phyloP scores from a whole-genome alignment of 352 stramenopile species.

The Elongisporangium anandrum region DNA sequence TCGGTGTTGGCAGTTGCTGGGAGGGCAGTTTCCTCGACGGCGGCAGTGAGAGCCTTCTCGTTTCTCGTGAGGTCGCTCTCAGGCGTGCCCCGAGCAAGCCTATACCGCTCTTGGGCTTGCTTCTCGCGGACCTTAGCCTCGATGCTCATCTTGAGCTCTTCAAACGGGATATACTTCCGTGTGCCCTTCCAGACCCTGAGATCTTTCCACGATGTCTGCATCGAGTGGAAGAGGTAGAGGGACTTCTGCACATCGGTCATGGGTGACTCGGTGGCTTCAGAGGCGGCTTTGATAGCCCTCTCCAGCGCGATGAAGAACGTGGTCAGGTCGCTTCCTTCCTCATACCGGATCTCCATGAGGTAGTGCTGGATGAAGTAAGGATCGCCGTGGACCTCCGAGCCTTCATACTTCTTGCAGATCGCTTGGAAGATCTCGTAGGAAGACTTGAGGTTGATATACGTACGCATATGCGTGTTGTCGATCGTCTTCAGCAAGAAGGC shows the following conservation, averaged over 20 bases:
- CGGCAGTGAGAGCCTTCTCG: slow-evolving; percentile 6
- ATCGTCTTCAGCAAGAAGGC: slow-evolving; percentile 17
- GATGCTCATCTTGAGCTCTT: slow-evolving; percentile 10
- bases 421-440: slow-evolving; percentile 10
- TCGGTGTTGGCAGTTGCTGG: slow-evolving; percentile 3
- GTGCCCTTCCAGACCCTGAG: slow-evolving; percentile 40
- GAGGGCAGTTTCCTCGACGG: neutral
- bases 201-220: slow-evolving; percentile 7
- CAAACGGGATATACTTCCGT: slow-evolving; percentile 9
- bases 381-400: slow-evolving; percentile 2
- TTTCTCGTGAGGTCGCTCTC: slow-evolving; percentile 4
- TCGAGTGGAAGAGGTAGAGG: slow-evolving; percentile 6
- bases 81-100: slow-evolving; percentile 1
- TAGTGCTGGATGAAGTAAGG: slow-evolving; percentile 10
- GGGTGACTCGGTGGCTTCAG: slow-evolving; percentile 7
- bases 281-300: slow-evolving; percentile 7
- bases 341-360: slow-evolving; percentile 10
- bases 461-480: slow-evolving; percentile 13
- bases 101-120: slow-evolving; percentile 5
- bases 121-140: slow-evolving; percentile 9
- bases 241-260: slow-evolving; percentile 4
- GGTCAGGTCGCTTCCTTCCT: slow-evolving; percentile 2
- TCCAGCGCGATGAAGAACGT: slow-evolving; percentile 7
- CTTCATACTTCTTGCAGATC: slow-evolving; percentile 13
- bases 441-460: slow-evolving; percentile 12